Base-by-base conservation (phyloP, 805 yeast species). In the Metschnikowia arizonensis region DNA sequence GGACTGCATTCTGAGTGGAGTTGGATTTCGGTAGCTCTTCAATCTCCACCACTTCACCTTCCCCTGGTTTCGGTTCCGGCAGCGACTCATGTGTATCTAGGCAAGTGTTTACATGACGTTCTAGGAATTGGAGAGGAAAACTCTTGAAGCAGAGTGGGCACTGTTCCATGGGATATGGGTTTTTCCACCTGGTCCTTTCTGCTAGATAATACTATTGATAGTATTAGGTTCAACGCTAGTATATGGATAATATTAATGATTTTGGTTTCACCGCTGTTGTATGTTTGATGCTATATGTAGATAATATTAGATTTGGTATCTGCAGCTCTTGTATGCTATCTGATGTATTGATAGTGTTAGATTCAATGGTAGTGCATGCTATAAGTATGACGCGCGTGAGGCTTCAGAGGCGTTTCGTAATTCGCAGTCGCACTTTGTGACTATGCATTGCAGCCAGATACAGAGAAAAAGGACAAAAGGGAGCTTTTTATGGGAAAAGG, bases 101-200 rank as follows among this genome's bases (percentile, higher is more conserved):
- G 45, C 76, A 71, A 12, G 56, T 42, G 44, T 71, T 71, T 11
- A 69, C 76, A 44, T 71, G 76, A 18, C 65, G 53, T 50, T 69
- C 74, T 5, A 70, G 55, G 15, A 62, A 53, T 4, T 44, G 44
- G 4, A 44, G 44, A 2, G 61, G 54, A 26, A 68, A 57, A 4
- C 19, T 25, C 44, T 59, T 57, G 33, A 50, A 48, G 47, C 76
- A 71, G 17, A 71, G 58, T 11, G 76, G 76, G 48, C 76, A 71
- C 31, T 43, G 33, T 18, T 55, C 53, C 37, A 39, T 39, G 21
- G 10, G 10, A 5, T 18, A 8, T 9, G 41, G 14, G 8, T 12
- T 19, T 11, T 18, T n/a, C n/a, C 14, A 10, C 18, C 3, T 17
- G 15, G 14, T 18, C 9, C 14, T 15, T 17, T 10, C 19, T 9